phyloP scores from a whole-genome alignment of 805 yeast species.

The Ogataea wickerhamii region DNA sequence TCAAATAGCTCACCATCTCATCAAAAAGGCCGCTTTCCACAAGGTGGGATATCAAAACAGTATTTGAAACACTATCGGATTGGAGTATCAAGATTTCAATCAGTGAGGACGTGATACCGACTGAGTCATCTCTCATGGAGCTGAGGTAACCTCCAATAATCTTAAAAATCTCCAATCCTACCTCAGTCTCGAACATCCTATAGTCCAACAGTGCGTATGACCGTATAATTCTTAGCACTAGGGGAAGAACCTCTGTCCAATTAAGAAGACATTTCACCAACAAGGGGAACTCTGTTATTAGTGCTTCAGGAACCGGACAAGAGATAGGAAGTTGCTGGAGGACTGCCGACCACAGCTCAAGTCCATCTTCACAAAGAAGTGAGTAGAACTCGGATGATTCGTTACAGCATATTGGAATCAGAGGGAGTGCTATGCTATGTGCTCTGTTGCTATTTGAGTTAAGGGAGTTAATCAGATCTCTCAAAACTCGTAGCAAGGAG shows the following conservation, averaged over 20 bases:
- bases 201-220: conserved; percentile 56
- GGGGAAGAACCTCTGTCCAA: conserved; percentile 71
- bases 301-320: conserved; percentile 31
- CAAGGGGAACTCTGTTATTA: conserved; percentile 47
- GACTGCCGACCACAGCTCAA: conserved; percentile 74
- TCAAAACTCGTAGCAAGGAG: conserved; percentile 52
- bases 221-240: conserved; percentile 57
- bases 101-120: conserved; percentile 50
- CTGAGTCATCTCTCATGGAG: conserved; percentile 68
- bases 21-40: conserved; percentile 44
- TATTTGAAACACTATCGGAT: conserved; percentile 17
- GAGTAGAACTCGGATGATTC: conserved; percentile 51
- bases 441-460: conserved; percentile 47
- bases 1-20: conserved; percentile 38
- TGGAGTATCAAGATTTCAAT: conserved; percentile 49
- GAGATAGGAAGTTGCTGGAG: conserved; percentile 55
- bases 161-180: conserved; percentile 41
- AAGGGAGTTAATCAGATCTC: conserved; percentile 52
- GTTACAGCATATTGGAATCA: conserved; percentile 60
- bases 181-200: conserved; percentile 36
- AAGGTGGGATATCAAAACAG: conserved; percentile 24
- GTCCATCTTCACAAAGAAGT: conserved; percentile 78
- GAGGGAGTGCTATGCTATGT: conserved; percentile 59
- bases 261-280: conserved; percentile 57
- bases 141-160: conserved; percentile 52